These are phyloP conservation scores for Ceratonia siliqua DNA, from an alignment of 306 rosid genomes.

Conservation along the genomic window DNA sequence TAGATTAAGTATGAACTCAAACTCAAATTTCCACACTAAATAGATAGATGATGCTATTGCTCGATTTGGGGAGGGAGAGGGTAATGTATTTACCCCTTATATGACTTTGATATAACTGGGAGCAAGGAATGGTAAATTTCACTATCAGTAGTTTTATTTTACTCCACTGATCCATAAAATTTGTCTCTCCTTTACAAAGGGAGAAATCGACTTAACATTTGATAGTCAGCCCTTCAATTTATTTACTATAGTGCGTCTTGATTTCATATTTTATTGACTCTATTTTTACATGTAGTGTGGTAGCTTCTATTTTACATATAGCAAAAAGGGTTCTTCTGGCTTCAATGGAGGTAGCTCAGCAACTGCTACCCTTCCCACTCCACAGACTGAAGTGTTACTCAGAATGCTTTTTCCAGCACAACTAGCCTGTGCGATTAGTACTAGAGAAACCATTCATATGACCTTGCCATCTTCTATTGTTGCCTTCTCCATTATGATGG, in stretches of 20 bases:
- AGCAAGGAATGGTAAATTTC: background rate
- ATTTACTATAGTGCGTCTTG: conserved; percentile 35
- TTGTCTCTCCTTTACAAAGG: background rate
- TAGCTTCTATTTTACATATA: conserved; percentile 41
- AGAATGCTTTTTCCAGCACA: conserved; percentile 12
- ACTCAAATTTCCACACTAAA: background rate
- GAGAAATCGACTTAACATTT: background rate
- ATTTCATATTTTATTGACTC: conserved; percentile 32
- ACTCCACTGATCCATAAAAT: too few relatives aligned
- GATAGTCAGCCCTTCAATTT: conserved; percentile 29
- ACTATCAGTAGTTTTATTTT: background rate
- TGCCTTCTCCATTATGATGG: conserved; percentile 73
- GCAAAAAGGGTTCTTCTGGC: conserved; percentile 26
- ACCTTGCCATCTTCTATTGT: conserved; percentile 68
- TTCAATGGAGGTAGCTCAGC: conserved; percentile 26
- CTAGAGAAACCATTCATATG: conserved; percentile 45
- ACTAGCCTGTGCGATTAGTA: conserved; percentile 1
- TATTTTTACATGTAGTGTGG: conserved; percentile 33
- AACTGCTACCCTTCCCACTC: conserved; percentile 14
- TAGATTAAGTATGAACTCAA: background rate
- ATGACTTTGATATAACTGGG: background rate
- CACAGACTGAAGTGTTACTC: conserved; percentile 20
- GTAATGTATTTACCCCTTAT: background rate
- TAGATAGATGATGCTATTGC: background rate
- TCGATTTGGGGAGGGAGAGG: background rate